Percentiles rank a stretch among this genome's conserved stretches.
These are phyloP conservation scores for Pisolithus orientalis DNA, from an alignment of 768 basidiomycete species.

Conservation along the genomic window DNA sequence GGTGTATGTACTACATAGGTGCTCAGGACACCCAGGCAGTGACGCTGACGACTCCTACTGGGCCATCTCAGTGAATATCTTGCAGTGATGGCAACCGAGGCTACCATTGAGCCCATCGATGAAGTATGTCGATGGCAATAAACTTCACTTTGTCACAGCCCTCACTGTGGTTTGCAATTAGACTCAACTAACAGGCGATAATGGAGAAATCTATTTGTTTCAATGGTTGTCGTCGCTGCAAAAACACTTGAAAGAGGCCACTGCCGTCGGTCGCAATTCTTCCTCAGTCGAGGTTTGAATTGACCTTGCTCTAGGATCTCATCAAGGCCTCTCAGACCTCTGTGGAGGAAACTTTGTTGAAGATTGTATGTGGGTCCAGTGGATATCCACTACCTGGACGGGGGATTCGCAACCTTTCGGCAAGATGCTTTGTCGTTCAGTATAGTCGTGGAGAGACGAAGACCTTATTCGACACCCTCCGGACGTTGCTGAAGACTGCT, in stretches of 20 bases:
- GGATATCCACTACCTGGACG: slow-evolving; percentile 83
- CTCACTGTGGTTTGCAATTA: slow-evolving; percentile 22
- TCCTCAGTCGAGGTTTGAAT: background rate
- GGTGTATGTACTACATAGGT: too few relatives aligned
- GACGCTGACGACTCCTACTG: background rate
- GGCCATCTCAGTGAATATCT: background rate
- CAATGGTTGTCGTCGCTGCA: slow-evolving; percentile 75
- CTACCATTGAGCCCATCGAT: slow-evolving; percentile 22
- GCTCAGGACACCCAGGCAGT: too few relatives aligned
- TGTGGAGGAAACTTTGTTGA: slow-evolving; percentile 60
- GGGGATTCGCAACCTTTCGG: slow-evolving; percentile 71
- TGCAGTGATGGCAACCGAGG: slow-evolving; percentile 19
- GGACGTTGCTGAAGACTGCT: slow-evolving; percentile 67
- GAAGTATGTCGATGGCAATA: slow-evolving; percentile 19
- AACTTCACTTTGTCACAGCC: background rate
- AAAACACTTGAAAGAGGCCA: slow-evolving; percentile 43
- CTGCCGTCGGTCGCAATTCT: slow-evolving; percentile 40
- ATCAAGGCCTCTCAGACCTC: slow-evolving; percentile 58
- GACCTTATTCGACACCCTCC: slow-evolving; percentile 82
- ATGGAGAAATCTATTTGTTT: slow-evolving; percentile 77
- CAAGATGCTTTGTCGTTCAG: slow-evolving; percentile 67
- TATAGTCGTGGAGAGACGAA: slow-evolving; percentile 80
- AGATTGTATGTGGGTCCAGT: slow-evolving; percentile 57
- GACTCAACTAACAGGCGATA: slow-evolving; percentile 66
- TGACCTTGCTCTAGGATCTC: slow-evolving; percentile 42